Conservation (phyloP, 2,329 filamentous ascomycete species). For the Myriosclerotinia curreyana region DNA sequence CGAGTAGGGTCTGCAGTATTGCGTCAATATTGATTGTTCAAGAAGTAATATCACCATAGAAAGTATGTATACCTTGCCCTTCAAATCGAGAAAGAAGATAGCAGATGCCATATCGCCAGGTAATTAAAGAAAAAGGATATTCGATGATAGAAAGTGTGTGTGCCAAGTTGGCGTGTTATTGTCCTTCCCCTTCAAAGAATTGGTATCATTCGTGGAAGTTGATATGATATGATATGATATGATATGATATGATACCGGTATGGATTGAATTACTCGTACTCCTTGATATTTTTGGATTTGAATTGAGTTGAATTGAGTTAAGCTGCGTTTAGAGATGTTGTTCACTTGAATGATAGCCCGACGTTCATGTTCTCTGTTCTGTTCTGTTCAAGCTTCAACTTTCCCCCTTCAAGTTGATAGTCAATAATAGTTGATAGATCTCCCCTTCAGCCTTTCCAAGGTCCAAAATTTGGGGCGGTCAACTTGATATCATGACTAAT, state of each 20-base stretch:
- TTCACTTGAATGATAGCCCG: slow-evolving; percentile 29
- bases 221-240: too few species aligned
- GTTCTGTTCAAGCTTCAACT: too few species aligned
- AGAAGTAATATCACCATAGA: neutral
- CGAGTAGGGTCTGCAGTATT: slow-evolving; percentile 77
- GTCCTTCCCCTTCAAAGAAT: slow-evolving; percentile 18
- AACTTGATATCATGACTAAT: neutral
- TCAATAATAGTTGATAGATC: slow-evolving; percentile 9
- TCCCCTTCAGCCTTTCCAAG: neutral
- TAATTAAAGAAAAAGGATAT: slow-evolving; percentile 19
- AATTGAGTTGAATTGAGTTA: slow-evolving; percentile 1
- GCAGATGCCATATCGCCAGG: slow-evolving; percentile 78
- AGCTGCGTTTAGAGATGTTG: neutral
- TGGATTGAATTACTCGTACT: neutral
- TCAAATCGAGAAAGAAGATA: slow-evolving; percentile 96
- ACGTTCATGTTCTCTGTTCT: too few species aligned
- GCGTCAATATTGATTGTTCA: slow-evolving; percentile 29
- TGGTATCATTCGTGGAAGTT: slow-evolving; percentile 29
- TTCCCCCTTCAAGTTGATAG: too few species aligned
- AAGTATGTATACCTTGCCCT: slow-evolving; percentile 82
- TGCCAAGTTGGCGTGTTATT: slow-evolving; percentile 26
- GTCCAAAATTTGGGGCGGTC: too few species aligned
- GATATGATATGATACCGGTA: too few species aligned
- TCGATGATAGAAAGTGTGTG: slow-evolving; percentile 15
- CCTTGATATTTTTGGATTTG: neutral